Evolutionary conservation across 1,139 yeast species (phyloP), one percentile per base, ranked within the genome.

Genomic region (Yamadazyma epiphylla): DNA sequence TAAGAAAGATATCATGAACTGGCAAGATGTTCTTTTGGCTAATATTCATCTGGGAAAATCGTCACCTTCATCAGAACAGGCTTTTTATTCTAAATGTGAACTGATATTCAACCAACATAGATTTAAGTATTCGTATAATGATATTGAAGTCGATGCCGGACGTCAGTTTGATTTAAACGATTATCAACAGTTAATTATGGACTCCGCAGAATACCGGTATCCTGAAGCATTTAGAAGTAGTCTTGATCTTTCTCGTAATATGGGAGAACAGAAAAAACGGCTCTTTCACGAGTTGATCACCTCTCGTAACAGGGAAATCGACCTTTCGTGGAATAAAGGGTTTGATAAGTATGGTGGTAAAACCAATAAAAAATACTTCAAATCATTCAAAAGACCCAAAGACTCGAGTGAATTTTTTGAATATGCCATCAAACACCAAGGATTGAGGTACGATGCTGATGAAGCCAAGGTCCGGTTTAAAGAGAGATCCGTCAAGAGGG

Each of bases 11-110:
- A 7, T 27, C 9, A 9, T 37, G 22, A 35, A 28, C 10, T 43
- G 48, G 48, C 46, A 42, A 22, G 46, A 42, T 32, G 28, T 42
- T 7, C 24, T 43, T 9, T 27, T 39, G 5, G 38, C 44, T 8
- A 37, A 36, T 10, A 13, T 32, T 16, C 19, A 19, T 13, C 15
- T 24, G 8, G 15, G 29, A 16, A 22, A 32, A 7, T 30, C 15
- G 6, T 4, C 27, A 4, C 28, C 27, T 6, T 9, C 15, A 4
- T 27, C n/a, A 4, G 24, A 15, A 4, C 7, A 22, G 20, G 19
- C 21, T 9, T 36, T 38, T 24, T 41, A 43, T 27, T 15, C 24
- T 5, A 30, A 30, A 24, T 32, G 33, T 32, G 40, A 41, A 27
- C 17, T 29, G 11, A 8, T 39, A 14, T 41, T 43, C 16, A 12